Conservation (phyloP, 306 rosid genomes). For the Cucumis sativus region Cucumber_9930_V3 NC_026659.2:27548001-27548500, state of each 20-base stretch:
- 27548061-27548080: not conserved
- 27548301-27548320: not conserved
- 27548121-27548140: not conserved
- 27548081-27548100: slow-evolving; percentile 16
- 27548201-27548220: slow-evolving; percentile 32
- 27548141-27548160: not conserved
- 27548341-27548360: not conserved
- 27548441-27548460: not conserved
- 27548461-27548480: not conserved
- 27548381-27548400: not conserved
- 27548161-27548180: slow-evolving; percentile 28
- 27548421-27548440: not conserved
- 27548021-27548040: not conserved
- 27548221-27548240: slow-evolving; percentile 13
- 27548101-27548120: not conserved
- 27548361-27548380: not conserved
- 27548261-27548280: not conserved
- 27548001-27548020: not conserved
- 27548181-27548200: slow-evolving; percentile 55
- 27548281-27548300: not conserved
- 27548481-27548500: not conserved
- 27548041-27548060: not conserved
- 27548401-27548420: not conserved
- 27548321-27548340: not conserved
- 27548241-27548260: not conserved